Conservation (phyloP, 2,329 filamentous ascomycete genomes). For the Colletotrichum coccodes region DNA sequence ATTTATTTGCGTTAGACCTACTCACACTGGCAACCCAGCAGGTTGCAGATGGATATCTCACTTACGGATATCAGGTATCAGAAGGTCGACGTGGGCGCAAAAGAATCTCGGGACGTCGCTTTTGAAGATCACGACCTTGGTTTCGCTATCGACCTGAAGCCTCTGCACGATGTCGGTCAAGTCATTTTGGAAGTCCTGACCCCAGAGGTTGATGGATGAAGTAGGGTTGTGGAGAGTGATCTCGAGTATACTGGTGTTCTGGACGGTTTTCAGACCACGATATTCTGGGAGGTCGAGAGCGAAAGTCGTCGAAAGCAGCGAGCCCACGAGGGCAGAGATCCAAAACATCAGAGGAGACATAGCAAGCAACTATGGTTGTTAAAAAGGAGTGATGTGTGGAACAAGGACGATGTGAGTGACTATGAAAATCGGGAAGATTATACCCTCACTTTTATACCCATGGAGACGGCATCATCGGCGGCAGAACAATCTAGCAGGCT, state of each 20-base stretch:
- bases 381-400: not conserved
- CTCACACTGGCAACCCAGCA: not conserved
- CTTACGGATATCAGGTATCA: not conserved
- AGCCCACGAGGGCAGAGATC: not conserved
- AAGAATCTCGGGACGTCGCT: slow-evolving; percentile 2
- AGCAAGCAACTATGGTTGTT: not conserved
- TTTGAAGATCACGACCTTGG: slow-evolving; percentile 6
- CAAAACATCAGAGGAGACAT: not conserved
- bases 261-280: not conserved
- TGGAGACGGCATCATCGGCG: not conserved
- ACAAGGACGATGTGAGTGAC: not conserved
- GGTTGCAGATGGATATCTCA: too few relatives aligned
- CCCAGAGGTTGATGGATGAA: slow-evolving; percentile 6
- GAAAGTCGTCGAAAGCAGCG: not conserved
- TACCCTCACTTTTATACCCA: not conserved
- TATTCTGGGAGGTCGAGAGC: not conserved
- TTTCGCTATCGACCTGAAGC: not conserved
- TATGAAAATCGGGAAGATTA: not conserved
- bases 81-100: not conserved
- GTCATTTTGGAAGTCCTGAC: not conserved
- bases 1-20: not conserved
- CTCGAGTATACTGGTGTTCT: not conserved
- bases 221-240: not conserved
- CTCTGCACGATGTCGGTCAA: not conserved
- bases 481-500: not conserved